Evolutionary conservation across 495 filamentous ascomycete genomes (phyloP), one percentile per base, ranked within the genome.

Genomic region (Podospora pseudocomata): DNA sequence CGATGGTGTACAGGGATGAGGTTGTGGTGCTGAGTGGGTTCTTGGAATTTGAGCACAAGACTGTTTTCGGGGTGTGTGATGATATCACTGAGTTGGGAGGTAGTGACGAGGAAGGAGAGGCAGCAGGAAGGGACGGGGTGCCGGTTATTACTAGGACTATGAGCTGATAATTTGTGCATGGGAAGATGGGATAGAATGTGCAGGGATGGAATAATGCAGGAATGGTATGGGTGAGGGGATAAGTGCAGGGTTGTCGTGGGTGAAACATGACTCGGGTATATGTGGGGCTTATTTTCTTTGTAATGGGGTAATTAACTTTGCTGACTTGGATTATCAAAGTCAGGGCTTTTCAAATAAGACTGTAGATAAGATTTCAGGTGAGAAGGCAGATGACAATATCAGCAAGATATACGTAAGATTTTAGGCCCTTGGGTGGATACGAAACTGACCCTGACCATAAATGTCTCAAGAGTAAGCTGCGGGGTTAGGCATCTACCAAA

Each of bases 31-130:
- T 74, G n/a, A 70, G 69, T 44, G 65, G 70, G 20, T 74, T 74
- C 54, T 39, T 74, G 65, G 72, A 74, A 63, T 71, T 74, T 69
- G 66, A 74, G 56, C 65, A 72, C 11, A 72, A 66, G 60, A 68
- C 64, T 32, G 20, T 11, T 55, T 72, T 72, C 67, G 70, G 27
- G n/a, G 63, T 23, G 23, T 55, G 28, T 59, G 60, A 20, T 4
- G 60, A 26, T 15, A 60, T 19, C 5, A 26, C 32, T 18, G 65
- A 26, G 13, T 2, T 26, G 27, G 23, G 27, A 16, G 11, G 7
- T 23, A 23, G 23, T 34, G 56, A 49, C n/a, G 3, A 27, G 4
- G 20, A 20, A 26, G 61, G 6, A 65, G 64, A 27, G 26, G 53
- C 11, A 1, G 27, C 28, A 20, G n/a, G 34, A 15, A 7, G 9